Conservation (phyloP, 1,284 basidiomycete genomes). For the Tylopilus sp. region DNA sequence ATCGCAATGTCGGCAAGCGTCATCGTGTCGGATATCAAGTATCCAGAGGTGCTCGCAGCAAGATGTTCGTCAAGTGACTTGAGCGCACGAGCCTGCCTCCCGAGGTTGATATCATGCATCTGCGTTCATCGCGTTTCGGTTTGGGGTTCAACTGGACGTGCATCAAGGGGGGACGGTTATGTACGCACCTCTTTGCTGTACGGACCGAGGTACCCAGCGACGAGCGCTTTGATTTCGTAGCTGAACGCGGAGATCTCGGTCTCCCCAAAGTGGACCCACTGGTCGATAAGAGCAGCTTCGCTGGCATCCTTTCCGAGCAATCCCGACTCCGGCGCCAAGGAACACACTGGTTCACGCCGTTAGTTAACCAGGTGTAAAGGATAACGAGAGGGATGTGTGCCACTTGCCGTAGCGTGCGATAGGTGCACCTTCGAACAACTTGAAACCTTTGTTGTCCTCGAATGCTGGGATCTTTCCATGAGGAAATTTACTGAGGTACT, state of each 20-base stretch:
- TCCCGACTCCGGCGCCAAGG: slow-evolving; percentile 48
- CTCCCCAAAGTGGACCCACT: slow-evolving; percentile 54
- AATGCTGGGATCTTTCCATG: slow-evolving; percentile 53
- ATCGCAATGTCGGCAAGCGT: slow-evolving; percentile 59
- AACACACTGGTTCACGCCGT: slow-evolving; percentile 38
- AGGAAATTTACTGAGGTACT: slow-evolving; percentile 49
- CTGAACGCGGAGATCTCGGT: slow-evolving; percentile 39
- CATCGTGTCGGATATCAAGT: slow-evolving; percentile 57
- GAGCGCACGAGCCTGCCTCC: slow-evolving; percentile 32
- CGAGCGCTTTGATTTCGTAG: slow-evolving; percentile 18
- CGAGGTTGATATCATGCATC: slow-evolving; percentile 24
- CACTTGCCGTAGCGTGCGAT: slow-evolving; percentile 60
- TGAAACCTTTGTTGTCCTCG: slow-evolving; percentile 48
- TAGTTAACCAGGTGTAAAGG: neutral
- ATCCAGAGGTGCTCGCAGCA: slow-evolving; percentile 42
- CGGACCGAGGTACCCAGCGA: slow-evolving; percentile 21
- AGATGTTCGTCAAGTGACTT: slow-evolving; percentile 49
- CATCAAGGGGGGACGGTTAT: no score
- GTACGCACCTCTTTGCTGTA: slow-evolving; percentile 29
- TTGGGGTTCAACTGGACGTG: no score
- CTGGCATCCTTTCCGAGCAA: slow-evolving; percentile 46
- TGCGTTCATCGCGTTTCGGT: slow-evolving; percentile 10
- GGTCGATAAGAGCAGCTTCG: slow-evolving; percentile 50
- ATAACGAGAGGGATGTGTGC: neutral
- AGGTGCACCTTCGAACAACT: slow-evolving; percentile 51